A percentile compares a stretch with the other conserved stretches of the same genome.
These are phyloP conservation scores for Fagus sylvatica DNA, from an alignment of 306 rosid species.

Conservation along the genomic window DNA sequence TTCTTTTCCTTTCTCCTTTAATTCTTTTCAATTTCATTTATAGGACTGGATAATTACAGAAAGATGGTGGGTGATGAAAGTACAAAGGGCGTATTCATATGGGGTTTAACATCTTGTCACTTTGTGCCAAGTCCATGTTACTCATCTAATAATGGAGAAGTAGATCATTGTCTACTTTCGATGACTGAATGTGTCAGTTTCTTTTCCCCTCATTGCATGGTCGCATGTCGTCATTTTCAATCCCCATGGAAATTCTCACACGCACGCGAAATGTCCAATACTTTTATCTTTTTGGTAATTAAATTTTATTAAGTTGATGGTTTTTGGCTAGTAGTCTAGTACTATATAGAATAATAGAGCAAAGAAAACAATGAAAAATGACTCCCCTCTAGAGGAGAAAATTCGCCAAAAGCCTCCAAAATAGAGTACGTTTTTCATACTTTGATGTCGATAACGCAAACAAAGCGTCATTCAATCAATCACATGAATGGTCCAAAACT, in stretches of 20 bases:
- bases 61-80: background rate
- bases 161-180: background rate
- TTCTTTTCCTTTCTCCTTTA: background rate
- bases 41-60: background rate
- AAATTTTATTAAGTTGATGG: background rate
- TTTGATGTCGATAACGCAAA: background rate
- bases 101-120: background rate
- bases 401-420: background rate
- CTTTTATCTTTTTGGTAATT: background rate
- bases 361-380: background rate
- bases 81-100: background rate
- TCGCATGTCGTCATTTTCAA: constrained; percentile 6
- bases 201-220: background rate
- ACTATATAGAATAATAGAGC: no score
- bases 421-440: background rate
- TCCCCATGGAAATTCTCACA: background rate
- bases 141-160: background rate
- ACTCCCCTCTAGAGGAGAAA: background rate
- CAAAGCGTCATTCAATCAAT: background rate
- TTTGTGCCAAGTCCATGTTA: background rate
- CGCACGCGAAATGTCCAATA: background rate
- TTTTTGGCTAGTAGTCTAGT: background rate
- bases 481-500: background rate
- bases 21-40: background rate
- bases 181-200: background rate